Conservation (phyloP, 2,329 filamentous ascomycete species). For the Aureobasidium zeae region DNA sequence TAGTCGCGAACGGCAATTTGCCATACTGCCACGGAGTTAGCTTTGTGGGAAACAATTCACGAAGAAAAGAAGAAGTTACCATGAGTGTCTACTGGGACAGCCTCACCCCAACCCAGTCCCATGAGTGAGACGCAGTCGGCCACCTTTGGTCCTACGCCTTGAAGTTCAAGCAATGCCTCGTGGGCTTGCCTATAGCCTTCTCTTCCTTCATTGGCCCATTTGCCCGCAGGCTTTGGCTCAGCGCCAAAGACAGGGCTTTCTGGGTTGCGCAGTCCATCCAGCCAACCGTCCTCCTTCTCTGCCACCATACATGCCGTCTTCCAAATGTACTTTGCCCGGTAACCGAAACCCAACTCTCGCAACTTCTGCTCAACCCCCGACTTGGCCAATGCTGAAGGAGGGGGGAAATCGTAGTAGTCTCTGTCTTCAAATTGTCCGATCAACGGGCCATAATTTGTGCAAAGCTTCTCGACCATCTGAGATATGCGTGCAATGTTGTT, state of each 20-base stretch:
- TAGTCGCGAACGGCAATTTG: conserved; percentile 96
- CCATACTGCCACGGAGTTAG: conserved; percentile 56
- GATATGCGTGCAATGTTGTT: conserved; percentile 95
- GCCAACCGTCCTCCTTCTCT: conserved; percentile 59
- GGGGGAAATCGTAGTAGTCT: conserved; percentile 79
- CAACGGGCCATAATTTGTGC: conserved; percentile 69
- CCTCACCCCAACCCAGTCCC: conserved; percentile 91
- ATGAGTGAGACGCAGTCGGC: conserved; percentile 95
- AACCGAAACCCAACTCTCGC: conserved; percentile 81
- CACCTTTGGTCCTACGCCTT: conserved; percentile 92
- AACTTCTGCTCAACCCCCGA: conserved; percentile 70
- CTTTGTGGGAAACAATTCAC: too few species aligned
- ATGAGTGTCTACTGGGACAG: conserved; percentile 93
- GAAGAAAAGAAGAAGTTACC: conserved; percentile 30
- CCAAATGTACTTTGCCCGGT: conserved; percentile 85
- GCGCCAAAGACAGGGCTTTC: conserved; percentile 54
- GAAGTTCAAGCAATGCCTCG: conserved; percentile 64
- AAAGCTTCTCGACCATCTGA: conserved; percentile 93
- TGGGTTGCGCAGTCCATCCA: conserved; percentile 68
- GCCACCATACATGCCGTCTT: conserved; percentile 71
- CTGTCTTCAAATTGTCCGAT: conserved; percentile 56
- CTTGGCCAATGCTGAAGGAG: conserved; percentile 61
- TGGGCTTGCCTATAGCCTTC: conserved; percentile 72
- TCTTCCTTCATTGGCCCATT: conserved; percentile 43
- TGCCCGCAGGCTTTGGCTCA: conserved; percentile 35